Evolutionary conservation across 768 basidiomycete species (phyloP), one percentile per base, ranked within the genome.

Genomic region (Erythrobasidium yunnanense): DNA sequence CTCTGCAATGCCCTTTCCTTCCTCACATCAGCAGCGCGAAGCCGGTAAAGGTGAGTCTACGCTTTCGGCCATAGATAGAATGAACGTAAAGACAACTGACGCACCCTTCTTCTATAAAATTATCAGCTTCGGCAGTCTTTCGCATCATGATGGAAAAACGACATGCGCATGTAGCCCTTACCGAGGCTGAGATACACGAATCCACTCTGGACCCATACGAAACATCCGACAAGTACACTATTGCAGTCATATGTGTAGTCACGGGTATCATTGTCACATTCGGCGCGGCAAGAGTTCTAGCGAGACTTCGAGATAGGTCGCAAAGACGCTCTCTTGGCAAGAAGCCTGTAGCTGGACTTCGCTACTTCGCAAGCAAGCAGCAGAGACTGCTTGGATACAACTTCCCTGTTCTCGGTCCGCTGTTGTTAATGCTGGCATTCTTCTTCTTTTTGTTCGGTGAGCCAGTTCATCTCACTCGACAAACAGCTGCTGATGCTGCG

Each of bases 151-250:
- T n/a, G n/a, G n/a, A n/a, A n/a, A n/a, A n/a, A n/a, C n/a, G n/a
- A n/a, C n/a, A n/a, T n/a, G n/a, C n/a, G n/a, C n/a, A n/a, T n/a
- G n/a, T n/a, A n/a, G n/a, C 4, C 17, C 33, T 56, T 25, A 71
- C 70, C 0, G 38, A 52, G 1, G 17, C 68, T 11, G 70, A 71
- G 42, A 65, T 49, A 57, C 67, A 63, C 0, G 70, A 71, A 47
- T 69, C 63, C 52, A 60, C 54, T 15, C 13, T 63, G 17, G 70
- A 71, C 17, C 70, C 70, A 33, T 71, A 66, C 62, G 66, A 65
- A 1, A 18, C 66, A 0, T 5, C 66, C 18, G 66, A 68, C 5
- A 69, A 69, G 34, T 71, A 71, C 29, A 66, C 71, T 0, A 62
- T 65, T 23, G 53, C 68, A 15, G 54, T 62, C 6, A 54, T 68